Evolutionary conservation across 306 rosid species (phyloP), one percentile per base, ranked within the genome.

Genomic region (Quercus berberidifolia): DNA sequence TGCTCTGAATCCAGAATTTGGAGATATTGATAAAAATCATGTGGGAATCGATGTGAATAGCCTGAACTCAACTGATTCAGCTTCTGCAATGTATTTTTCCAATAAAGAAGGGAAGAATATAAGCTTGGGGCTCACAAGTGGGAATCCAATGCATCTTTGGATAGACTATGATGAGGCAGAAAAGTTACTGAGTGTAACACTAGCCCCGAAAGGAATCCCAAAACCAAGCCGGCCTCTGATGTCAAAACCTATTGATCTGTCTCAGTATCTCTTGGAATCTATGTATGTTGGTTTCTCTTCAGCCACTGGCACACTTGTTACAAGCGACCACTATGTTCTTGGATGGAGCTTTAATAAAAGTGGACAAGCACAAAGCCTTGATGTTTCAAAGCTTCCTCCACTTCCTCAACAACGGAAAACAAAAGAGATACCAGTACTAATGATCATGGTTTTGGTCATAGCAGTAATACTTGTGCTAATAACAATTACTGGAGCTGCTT

Each of bases 211-310:
- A 1, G 2, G 38, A 10, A 76, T 63, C 25, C 28, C 25, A 4
- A 86, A 79, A 68, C 84, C 89, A 10, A 38, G 18, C 21, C 9
- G 1, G 38, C 78, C 89, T 21, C 75, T 82, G 1, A 43, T 86
- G 51, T 82, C 82, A 25, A 71, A 28, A 30, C 9, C 23, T 19
- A 6, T 19, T 13, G 10, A 67, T 14, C 49, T 67, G 51, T 67
- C 71, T 33, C 51, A 33, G 19, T 31, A 31, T 67, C 1, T 51
- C 89, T 80, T 74, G 35, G 43, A 80, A 17, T 62, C 18, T 46
- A 83, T 83, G 87, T 77, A 76, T 41, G 81, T 83, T 21, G 89
- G 89, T 18, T 83, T 83, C 65, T 83, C 87, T 10, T 49, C 87
- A 3, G 49, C 83, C 43, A 71, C 81, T 3, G 89, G 85, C n/a